Conservation (phyloP, 2,329 filamentous ascomycete species). For the Paraphaeosphaeria minitans region DNA sequence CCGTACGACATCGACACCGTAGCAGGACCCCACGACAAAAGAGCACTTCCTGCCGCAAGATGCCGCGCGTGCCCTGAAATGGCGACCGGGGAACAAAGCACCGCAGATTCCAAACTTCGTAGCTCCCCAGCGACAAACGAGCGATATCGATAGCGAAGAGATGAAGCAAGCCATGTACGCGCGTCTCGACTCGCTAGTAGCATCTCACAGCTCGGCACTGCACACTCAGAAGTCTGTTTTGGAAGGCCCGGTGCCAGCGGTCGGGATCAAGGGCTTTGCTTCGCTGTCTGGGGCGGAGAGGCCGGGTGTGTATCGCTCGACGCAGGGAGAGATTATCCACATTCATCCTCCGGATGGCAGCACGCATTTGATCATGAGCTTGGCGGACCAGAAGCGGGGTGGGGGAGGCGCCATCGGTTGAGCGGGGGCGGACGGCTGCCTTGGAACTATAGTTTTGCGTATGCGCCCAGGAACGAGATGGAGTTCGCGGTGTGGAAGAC, state of each 20-base stretch:
- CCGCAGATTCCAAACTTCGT: conserved; percentile 10
- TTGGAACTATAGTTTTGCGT: conserved; percentile 54
- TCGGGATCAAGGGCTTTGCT: conserved; percentile 2
- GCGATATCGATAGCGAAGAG: conserved; percentile 1
- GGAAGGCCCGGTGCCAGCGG: conserved; percentile 4
- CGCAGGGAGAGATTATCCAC: conserved; percentile 3
- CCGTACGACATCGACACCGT: conserved; percentile 5
- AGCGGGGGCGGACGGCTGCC: conserved; percentile 6
- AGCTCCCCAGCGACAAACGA: conserved; percentile 7
- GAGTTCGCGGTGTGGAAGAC: conserved; percentile 70
- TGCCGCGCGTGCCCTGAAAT: not conserved
- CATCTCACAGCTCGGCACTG: not conserved
- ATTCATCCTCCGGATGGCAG: conserved; percentile 8
- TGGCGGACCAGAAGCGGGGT: conserved; percentile 10
- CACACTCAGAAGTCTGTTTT: conserved; percentile 7
- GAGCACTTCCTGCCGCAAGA: conserved; percentile 2
- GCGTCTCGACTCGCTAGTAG: not conserved
- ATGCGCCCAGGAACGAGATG: conserved; percentile 72
- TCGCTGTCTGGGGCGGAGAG: not conserved
- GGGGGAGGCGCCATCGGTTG: conserved; percentile 9
- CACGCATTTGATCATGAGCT: conserved; percentile 6
- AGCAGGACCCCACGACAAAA: conserved; percentile 5
- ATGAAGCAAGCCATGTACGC: conserved; percentile 8
- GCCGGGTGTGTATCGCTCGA: not conserved
- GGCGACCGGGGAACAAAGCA: conserved; percentile 7